Conservation (phyloP, 164 flowering plant species). For the Tinospora cordifolia region DNA sequence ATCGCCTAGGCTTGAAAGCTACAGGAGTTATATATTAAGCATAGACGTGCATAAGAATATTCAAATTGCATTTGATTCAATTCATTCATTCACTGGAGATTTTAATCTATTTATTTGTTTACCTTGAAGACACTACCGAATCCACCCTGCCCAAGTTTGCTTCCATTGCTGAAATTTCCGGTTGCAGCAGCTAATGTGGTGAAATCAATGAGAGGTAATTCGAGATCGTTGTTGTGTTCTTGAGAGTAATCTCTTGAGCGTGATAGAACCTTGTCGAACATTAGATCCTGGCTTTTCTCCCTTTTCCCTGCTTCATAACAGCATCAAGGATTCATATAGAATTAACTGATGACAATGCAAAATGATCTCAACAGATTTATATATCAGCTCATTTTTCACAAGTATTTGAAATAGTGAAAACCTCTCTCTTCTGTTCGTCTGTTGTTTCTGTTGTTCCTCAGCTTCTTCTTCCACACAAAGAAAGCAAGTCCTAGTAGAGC, state of each 20-base stretch:
- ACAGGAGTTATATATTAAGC: too few relatives aligned
- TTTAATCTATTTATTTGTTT: neutral
- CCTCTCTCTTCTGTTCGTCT: constrained; percentile 6
- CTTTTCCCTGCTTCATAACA: neutral
- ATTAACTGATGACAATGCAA: neutral
- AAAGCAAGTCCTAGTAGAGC: neutral
- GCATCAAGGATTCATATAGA: neutral
- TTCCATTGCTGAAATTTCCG: constrained; percentile 16
- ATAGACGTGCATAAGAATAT: too few relatives aligned
- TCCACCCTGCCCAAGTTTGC: constrained; percentile 29
- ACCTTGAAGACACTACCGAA: constrained; percentile 43
- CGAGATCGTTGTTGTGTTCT: constrained; percentile 6
- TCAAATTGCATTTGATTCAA: too few relatives aligned
- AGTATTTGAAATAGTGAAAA: neutral
- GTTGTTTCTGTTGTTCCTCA: neutral
- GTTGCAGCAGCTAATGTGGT: constrained; percentile 16
- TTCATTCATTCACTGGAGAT: neutral
- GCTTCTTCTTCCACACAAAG: constrained; percentile 6
- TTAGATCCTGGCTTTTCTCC: constrained; percentile 7
- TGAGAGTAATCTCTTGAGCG: neutral
- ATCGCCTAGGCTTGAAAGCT: too few relatives aligned
- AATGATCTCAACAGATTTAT: neutral
- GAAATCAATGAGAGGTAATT: constrained; percentile 14
- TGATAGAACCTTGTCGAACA: neutral
- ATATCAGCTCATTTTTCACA: neutral